phyloP scores from a whole-genome alignment of 768 basidiomycete genomes.

The Mycena kentingensis region DNA sequence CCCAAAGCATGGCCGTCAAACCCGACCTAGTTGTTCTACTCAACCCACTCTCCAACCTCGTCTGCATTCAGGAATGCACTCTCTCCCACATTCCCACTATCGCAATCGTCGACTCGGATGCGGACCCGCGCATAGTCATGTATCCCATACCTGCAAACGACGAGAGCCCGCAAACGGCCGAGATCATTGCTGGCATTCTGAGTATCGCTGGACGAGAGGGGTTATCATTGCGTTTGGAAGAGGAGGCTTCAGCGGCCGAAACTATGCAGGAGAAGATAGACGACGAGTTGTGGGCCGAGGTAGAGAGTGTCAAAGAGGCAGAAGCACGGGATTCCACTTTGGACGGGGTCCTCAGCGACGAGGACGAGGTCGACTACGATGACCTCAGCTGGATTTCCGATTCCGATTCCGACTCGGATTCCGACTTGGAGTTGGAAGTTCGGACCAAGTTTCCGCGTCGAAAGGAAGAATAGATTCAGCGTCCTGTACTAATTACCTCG shows the following conservation, averaged over 20 bases:
- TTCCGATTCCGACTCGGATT: too few relatives aligned
- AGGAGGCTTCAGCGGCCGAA: slow-evolving; percentile 33
- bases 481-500: slow-evolving; percentile 2
- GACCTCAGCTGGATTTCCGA: too few relatives aligned
- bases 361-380: slow-evolving; percentile 3
- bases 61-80: slow-evolving; percentile 90
- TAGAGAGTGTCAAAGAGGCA: neutral
- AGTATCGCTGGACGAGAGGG: slow-evolving; percentile 86
- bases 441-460: too few relatives aligned
- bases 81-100: slow-evolving; percentile 89
- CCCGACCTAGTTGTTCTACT: slow-evolving; percentile 92
- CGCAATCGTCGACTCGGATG: slow-evolving; percentile 92
- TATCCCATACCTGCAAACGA: slow-evolving; percentile 99
- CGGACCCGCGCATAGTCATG: slow-evolving; percentile 94
- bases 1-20: slow-evolving; percentile 54
- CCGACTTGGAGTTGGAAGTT: too few relatives aligned
- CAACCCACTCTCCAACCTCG: slow-evolving; percentile 83
- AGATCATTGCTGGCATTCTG: slow-evolving; percentile 86
- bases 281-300: slow-evolving; percentile 9
- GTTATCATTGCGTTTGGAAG: slow-evolving; percentile 46
- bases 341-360: neutral
- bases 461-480: slow-evolving; percentile 5
- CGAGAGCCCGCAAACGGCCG: slow-evolving; percentile 88
- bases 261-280: slow-evolving; percentile 24
- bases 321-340: too few relatives aligned